These are phyloP conservation scores for Puccinia horiana DNA, from an alignment of 1,284 basidiomycete genomes.

Conservation along the genomic window DNA sequence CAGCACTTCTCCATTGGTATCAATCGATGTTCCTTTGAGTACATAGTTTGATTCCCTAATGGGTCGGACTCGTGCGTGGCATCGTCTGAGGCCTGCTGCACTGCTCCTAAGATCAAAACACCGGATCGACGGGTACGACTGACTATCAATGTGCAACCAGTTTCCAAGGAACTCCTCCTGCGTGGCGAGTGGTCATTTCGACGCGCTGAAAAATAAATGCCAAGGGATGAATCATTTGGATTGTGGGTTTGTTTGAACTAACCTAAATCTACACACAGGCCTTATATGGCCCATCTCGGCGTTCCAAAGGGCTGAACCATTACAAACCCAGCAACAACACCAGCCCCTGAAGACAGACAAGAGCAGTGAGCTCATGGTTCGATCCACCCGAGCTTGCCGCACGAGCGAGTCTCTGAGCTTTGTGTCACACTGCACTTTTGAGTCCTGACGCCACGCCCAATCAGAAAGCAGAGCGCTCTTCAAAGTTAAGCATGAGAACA, in stretches of 20 bases:
- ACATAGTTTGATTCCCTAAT: too few relatives aligned
- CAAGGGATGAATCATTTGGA: neutral
- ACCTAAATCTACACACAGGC: conserved; percentile 1
- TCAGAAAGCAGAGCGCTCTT: neutral
- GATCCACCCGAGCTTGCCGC: neutral
- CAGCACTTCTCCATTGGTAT: neutral
- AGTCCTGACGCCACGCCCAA: neutral
- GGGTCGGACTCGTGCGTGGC: too few relatives aligned
- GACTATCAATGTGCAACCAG: neutral
- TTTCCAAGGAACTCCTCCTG: neutral
- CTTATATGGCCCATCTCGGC: conserved; percentile 3
- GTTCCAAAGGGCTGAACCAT: neutral
- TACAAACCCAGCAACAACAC: neutral
- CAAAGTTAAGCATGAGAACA: too few relatives aligned
- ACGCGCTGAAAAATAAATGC: neutral
- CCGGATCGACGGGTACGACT: neutral
- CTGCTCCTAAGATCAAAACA: neutral
- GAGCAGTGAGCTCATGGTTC: neutral
- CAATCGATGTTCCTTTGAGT: too few relatives aligned
- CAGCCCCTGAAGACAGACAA: conserved; percentile 1
- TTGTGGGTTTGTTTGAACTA: neutral
- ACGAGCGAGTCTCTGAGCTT: neutral
- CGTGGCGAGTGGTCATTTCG: neutral
- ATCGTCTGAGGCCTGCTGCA: too few relatives aligned
- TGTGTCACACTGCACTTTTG: neutral